phyloP scores from a whole-genome alignment of 139 green algal species.

The Micromonas commoda region DNA sequence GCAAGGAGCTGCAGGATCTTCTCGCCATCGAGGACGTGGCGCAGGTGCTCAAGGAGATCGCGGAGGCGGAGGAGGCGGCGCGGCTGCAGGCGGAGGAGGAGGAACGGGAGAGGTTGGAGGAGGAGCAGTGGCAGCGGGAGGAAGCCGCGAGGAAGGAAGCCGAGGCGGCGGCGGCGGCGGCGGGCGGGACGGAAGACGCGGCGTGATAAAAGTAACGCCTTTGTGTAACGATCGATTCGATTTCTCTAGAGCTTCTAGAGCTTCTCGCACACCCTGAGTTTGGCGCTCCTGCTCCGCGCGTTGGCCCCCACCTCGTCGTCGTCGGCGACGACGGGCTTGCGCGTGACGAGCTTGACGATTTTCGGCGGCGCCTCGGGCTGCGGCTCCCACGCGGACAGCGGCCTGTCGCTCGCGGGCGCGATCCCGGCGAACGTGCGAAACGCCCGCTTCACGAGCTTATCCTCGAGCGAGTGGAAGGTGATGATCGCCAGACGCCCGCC shows the following conservation, averaged over 20 bases:
- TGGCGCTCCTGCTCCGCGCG: conserved; percentile 29
- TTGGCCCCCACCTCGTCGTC: conserved; percentile 28
- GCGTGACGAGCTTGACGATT: conserved; percentile 19
- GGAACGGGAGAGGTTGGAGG: neutral
- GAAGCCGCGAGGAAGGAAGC: no score
- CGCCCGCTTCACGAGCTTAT: conserved; percentile 45
- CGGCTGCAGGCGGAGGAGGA: neutral
- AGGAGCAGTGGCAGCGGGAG: neutral
- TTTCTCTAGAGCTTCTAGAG: neutral
- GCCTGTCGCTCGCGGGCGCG: neutral
- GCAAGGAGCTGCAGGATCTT: no score
- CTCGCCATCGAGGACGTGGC: neutral
- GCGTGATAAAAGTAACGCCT: neutral
- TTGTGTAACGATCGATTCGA: neutral
- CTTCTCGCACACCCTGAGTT: conserved; percentile 23
- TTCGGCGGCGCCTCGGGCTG: neutral
- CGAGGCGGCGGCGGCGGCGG: no score
- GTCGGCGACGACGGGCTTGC: conserved; percentile 13
- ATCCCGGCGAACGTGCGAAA: conserved; percentile 13
- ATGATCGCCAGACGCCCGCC: conserved; percentile 82
- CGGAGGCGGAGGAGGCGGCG: neutral
- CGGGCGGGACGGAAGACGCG: neutral
- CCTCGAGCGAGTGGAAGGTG: conserved; percentile 91
- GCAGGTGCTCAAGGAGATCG: neutral
- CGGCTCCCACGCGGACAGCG: neutral